phyloP scores from a whole-genome alignment of 306 rosid species.

The Sindora glabra region DNA sequence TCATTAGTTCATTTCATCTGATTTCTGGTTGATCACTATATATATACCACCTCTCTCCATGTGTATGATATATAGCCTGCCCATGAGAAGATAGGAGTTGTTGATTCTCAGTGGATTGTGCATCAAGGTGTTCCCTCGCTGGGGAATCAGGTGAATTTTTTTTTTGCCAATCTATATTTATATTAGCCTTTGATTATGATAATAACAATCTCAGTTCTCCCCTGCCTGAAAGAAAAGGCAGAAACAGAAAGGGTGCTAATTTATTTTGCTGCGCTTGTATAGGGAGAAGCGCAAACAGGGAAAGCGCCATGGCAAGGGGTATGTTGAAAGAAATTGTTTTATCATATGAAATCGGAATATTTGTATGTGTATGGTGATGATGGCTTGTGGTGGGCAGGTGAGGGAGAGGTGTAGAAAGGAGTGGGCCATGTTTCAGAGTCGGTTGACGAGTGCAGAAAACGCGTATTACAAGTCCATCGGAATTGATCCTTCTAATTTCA shows the following conservation, averaged over 20 bases:
- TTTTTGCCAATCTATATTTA: not conserved
- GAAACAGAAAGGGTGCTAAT: too few relatives aligned
- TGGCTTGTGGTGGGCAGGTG: constrained; percentile 85
- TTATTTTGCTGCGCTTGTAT: not conserved
- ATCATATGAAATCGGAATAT: too few relatives aligned
- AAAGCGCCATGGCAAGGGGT: constrained; percentile 90
- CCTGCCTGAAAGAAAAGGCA: not conserved
- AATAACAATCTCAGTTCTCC: not conserved
- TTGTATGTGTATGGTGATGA: constrained; percentile 13
- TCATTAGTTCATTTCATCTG: constrained; percentile 1
- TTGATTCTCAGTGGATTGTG: constrained; percentile 93
- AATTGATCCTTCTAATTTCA: constrained; percentile 40
- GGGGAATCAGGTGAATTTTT: constrained; percentile 81
- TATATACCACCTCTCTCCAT: constrained; percentile 1
- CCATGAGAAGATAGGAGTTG: constrained; percentile 95
- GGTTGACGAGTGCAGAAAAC: constrained; percentile 70
- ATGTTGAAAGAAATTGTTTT: too few relatives aligned
- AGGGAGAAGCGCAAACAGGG: constrained; percentile 79
- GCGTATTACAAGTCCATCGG: constrained; percentile 57
- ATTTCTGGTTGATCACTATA: too few relatives aligned
- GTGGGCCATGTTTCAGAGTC: constrained; percentile 90
- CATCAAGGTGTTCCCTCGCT: constrained; percentile 91
- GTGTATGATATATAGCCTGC: constrained; percentile 97
- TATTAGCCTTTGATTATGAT: not conserved
- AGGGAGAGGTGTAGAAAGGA: constrained; percentile 92